phyloP scores from a whole-genome alignment of 192 early-diverging fungal genomes.

The Linnemannia zychae region DNA sequence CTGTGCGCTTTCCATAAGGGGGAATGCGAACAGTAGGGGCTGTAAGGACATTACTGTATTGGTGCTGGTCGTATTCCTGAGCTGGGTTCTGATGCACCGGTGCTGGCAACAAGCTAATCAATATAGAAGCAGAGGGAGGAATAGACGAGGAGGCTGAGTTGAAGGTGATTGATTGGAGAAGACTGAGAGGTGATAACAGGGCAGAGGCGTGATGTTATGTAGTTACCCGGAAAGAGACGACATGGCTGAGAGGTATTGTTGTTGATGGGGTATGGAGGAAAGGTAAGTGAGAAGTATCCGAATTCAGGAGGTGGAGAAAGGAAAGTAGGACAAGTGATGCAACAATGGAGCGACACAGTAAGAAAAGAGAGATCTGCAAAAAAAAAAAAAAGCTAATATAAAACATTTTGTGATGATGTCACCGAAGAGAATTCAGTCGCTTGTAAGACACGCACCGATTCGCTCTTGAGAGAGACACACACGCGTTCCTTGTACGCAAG shows the following conservation, averaged over 20 bases:
- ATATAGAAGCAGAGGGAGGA: neutral
- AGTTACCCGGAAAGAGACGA: constrained; percentile 43
- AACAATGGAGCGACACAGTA: no score
- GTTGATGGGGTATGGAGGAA: neutral
- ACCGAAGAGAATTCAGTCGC: neutral
- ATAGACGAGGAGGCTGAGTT: neutral
- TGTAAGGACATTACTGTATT: constrained; percentile 27
- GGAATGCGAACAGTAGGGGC: constrained; percentile 63
- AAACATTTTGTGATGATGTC: neutral
- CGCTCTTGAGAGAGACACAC: constrained; percentile 11
- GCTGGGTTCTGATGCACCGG: constrained; percentile 50
- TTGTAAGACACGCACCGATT: neutral
- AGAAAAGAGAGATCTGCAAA: constrained; percentile 1
- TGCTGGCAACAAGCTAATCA: constrained; percentile 38
- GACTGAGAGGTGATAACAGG: neutral
- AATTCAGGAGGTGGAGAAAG: neutral
- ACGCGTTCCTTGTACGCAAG: constrained; percentile 25
- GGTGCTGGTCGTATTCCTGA: constrained; percentile 37
- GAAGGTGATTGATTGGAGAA: neutral
- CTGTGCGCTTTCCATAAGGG: constrained; percentile 83
- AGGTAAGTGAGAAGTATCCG: neutral
- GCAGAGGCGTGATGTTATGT: neutral
- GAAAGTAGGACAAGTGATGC: constrained; percentile 7
- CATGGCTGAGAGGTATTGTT: neutral
- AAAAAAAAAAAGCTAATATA: neutral